Evolutionary conservation across 2,329 filamentous ascomycete genomes (phyloP).

Genomic region (Aspergillus fijiensis): DNA sequence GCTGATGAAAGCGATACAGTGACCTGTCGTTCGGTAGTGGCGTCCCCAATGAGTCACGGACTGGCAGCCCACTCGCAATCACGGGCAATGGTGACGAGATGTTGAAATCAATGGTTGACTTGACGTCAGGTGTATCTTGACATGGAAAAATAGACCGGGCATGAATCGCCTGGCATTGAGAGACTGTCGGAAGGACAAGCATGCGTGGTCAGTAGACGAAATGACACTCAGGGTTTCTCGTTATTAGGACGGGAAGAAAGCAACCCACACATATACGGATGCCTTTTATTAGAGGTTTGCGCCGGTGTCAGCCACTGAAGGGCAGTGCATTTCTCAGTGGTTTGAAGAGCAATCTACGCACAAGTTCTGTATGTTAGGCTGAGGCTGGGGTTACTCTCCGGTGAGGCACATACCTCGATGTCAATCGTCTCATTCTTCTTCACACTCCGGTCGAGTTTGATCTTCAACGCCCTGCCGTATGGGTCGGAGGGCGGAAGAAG

Average conservation of each 20-base stretch:
- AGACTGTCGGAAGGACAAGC: constrained; percentile 53
- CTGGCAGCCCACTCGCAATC: constrained; percentile 79
- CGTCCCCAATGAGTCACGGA: constrained; percentile 51
- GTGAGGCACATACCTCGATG: constrained; percentile 43
- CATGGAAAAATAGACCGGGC: constrained; percentile 92
- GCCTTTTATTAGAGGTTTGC: constrained; percentile 92
- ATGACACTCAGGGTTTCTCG: neutral
- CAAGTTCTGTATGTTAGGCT: neutral
- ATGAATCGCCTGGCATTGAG: constrained; percentile 95
- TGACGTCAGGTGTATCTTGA: constrained; percentile 96
- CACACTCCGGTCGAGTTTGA: constrained; percentile 49
- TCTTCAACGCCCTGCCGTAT: constrained; percentile 55
- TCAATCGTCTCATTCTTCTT: constrained; percentile 49
- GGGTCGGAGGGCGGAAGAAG: constrained; percentile 69
- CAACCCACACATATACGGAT: constrained; percentile 79
- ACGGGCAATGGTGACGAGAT: constrained; percentile 84
- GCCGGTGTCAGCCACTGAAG: constrained; percentile 92
- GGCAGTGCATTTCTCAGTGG: constrained; percentile 84
- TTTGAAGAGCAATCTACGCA: constrained; percentile 67
- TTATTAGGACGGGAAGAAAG: neutral
- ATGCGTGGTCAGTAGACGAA: neutral
- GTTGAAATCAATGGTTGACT: constrained; percentile 89
- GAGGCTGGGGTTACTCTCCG: neutral
- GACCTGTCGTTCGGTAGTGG: constrained; percentile 53
- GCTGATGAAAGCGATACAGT: constrained; percentile 83